Percentiles rank a stretch among this genome's conserved stretches.
Conservation (phyloP, 176 grass and related monocot genomes). For the Raddia guianensis region DNA sequence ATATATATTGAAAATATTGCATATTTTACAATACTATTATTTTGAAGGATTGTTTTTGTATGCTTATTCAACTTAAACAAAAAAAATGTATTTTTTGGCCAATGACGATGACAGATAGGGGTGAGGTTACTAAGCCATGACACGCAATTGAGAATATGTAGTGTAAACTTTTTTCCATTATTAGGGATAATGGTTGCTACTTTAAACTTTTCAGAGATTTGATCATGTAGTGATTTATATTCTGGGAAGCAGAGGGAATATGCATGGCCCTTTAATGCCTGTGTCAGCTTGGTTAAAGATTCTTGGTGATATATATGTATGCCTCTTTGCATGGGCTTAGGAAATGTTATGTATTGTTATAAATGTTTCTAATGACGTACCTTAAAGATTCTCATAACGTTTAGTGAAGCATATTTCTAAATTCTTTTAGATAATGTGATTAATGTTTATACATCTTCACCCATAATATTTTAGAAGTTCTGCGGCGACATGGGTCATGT, state of each 20-base stretch:
- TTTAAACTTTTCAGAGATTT: not conserved
- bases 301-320: no score
- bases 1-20: no score
- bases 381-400: not conserved
- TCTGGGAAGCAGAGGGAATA: not conserved
- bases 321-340: not conserved
- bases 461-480: not conserved
- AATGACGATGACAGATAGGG: no score
- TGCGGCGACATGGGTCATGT: not conserved
- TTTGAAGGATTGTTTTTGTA: no score
- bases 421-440: not conserved
- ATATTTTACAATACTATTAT: no score
- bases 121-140: no score
- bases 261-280: not conserved
- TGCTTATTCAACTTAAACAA: no score
- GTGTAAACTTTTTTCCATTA: no score
- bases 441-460: conserved; percentile 9
- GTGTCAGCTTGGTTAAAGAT: not conserved
- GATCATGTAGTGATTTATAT: not conserved
- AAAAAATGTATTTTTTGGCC: no score
- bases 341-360: not conserved
- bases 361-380: not conserved
- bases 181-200: no score
- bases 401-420: not conserved
- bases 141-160: no score